Conservation (phyloP, 805 yeast genomes). For the Metschnikowia orientalis region DNA sequence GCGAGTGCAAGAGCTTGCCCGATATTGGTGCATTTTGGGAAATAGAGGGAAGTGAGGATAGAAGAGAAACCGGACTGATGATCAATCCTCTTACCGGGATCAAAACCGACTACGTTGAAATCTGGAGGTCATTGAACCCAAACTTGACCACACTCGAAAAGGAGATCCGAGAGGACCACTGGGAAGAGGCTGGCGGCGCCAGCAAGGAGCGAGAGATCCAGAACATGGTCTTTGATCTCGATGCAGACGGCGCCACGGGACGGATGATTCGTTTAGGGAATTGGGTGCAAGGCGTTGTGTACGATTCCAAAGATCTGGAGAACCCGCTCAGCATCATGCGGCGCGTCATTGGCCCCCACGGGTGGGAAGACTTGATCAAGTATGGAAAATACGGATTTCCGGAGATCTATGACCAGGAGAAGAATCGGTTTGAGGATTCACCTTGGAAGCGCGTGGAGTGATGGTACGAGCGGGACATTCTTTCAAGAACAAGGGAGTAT, state of each 20-base stretch:
- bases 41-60: slow-evolving; percentile 33
- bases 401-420: slow-evolving; percentile 6
- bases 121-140: slow-evolving; percentile 51
- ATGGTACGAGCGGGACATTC: too few species aligned
- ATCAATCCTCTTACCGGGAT: slow-evolving; percentile 39
- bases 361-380: slow-evolving; percentile 24
- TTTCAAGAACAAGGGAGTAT: background rate
- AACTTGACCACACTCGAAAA: slow-evolving; percentile 23
- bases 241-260: slow-evolving; percentile 32
- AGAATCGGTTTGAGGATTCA: too few species aligned
- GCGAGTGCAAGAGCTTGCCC: slow-evolving; percentile 25
- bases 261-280: slow-evolving; percentile 45
- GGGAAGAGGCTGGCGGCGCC: background rate
- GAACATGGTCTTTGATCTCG: slow-evolving; percentile 10
- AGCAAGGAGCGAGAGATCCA: slow-evolving; percentile 15
- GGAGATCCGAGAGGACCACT: slow-evolving; percentile 23
- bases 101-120: slow-evolving; percentile 46
- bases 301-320: slow-evolving; percentile 17
- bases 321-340: slow-evolving; percentile 29
- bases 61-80: slow-evolving; percentile 51
- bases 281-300: slow-evolving; percentile 50
- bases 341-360: slow-evolving; percentile 15
- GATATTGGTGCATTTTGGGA: slow-evolving; percentile 46
- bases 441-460: too few species aligned
- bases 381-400: slow-evolving; percentile 30